Conservation (phyloP, 495 filamentous ascomycete species). For the Penicillium bialowiezense region DNA sequence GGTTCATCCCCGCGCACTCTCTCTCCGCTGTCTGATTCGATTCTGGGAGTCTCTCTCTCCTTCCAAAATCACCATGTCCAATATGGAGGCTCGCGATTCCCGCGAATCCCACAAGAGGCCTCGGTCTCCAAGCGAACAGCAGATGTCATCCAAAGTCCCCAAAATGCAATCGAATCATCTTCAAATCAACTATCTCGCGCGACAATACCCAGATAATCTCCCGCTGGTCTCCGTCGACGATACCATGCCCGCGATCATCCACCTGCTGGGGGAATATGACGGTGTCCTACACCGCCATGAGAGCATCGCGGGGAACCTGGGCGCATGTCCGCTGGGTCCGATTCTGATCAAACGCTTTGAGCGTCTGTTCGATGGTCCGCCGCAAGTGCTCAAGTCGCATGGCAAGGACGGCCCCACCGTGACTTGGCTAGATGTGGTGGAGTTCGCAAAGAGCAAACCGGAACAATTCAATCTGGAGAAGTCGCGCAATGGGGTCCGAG, state of each 20-base stretch:
- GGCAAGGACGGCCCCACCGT: constrained; percentile 61
- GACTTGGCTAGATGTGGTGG: constrained; percentile 81
- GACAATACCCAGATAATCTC: constrained; percentile 59
- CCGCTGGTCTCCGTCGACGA: constrained; percentile 60
- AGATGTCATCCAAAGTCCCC: constrained; percentile 48
- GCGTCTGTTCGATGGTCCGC: constrained; percentile 77
- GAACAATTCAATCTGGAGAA: constrained; percentile 74
- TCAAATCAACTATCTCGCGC: constrained; percentile 80
- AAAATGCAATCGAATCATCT: constrained; percentile 57
- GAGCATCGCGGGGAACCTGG: constrained; percentile 79
- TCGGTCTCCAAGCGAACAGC: constrained; percentile 54
- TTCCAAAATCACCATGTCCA: constrained; percentile 6
- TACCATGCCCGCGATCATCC: constrained; percentile 58
- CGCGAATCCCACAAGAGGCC: constrained; percentile 55
- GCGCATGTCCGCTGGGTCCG: constrained; percentile 77
- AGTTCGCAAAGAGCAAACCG: constrained; percentile 77
- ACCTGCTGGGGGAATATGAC: constrained; percentile 74
- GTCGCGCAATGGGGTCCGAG: constrained; percentile 60
- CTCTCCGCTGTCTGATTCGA: constrained; percentile 6
- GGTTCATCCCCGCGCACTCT: constrained; percentile 13
- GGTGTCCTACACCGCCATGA: constrained; percentile 82
- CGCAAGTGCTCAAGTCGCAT: constrained; percentile 63
- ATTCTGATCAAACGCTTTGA: constrained; percentile 84
- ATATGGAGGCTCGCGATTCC: constrained; percentile 40
- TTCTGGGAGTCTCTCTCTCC: constrained; percentile 1